phyloP scores from a whole-genome alignment of 306 rosid species.

The Malus sylvestris region DNA sequence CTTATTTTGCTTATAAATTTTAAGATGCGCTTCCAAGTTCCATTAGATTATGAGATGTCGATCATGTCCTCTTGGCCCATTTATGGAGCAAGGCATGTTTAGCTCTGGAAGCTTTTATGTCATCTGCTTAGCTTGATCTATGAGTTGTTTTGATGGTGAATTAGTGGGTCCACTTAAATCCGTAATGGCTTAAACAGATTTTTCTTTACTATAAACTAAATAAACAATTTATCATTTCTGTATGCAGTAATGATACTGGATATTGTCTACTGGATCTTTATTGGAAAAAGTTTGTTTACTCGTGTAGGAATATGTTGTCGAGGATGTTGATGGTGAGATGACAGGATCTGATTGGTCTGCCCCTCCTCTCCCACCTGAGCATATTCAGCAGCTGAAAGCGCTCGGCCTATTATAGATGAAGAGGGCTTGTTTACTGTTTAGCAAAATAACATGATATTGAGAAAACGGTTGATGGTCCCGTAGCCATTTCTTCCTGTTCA shows the following conservation, averaged over 20 bases:
- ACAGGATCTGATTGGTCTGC: slow-evolving; percentile 89
- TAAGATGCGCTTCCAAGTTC: neutral
- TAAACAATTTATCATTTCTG: neutral
- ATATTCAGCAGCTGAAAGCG: slow-evolving; percentile 83
- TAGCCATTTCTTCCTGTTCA: slow-evolving; percentile 21
- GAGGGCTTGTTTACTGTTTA: slow-evolving; percentile 17
- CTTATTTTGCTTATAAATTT: neutral
- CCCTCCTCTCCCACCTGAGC: slow-evolving; percentile 79
- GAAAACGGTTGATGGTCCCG: neutral
- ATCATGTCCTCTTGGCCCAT: neutral
- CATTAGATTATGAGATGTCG: neutral
- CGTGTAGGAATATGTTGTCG: slow-evolving; percentile 84
- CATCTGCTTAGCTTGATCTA: neutral
- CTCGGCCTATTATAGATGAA: slow-evolving; percentile 69
- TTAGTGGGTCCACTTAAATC: neutral
- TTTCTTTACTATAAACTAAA: neutral
- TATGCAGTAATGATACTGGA: neutral
- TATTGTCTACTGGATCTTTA: neutral
- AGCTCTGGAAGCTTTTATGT: neutral
- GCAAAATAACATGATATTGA: slow-evolving; percentile 23
- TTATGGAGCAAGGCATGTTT: neutral
- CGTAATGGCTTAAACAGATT: neutral
- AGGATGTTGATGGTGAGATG: slow-evolving; percentile 91
- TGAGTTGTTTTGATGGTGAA: neutral
- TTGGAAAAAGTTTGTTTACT: slow-evolving; percentile 18